Evolutionary conservation across 352 stramenopile genomes (phyloP), one percentile per base, ranked within the genome.

Genomic region (Thraustochytrium sp.): DNA sequence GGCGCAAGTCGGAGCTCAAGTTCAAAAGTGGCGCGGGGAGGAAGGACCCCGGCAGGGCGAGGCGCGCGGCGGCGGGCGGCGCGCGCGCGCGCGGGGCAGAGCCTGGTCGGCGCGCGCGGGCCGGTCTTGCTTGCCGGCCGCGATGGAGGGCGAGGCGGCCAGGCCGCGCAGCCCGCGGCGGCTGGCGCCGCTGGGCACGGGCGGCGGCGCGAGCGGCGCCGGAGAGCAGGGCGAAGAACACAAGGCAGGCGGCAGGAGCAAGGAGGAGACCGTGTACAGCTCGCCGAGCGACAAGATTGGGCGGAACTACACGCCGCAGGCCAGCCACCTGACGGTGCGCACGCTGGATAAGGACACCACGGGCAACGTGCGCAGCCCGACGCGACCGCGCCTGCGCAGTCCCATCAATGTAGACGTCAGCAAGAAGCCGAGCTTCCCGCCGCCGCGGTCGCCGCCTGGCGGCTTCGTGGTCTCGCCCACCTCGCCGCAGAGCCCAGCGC

Each of bases 251-350:
- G 26, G 21, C 36, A 5, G 5, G 36, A 21, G 18, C 54, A 63
- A 5, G 51, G n/a, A 53, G 8, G 68, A 83, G 8, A 72, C 59
- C 34, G 36, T 49, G 44, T 83, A 76, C 38, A 55, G 42, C 54
- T 76, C 75, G 42, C 75, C 75, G 29, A 83, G 75, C 34, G 80
- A 85, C 75, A 75, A 80, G n/a, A 85, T 85, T 31, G 80, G 80
- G 9, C 21, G 42, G 21, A 85, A 85, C 80, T 85, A 85, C 53
- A 76, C 80, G 18, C 80, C 44, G 9, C 23, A 63, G 37, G 75
- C 80, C 9, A 37, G 51, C 31, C 51, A 80, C 9, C 64, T 85
- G 13, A 75, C 80, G 4, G 23, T 85, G 42, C 31, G 40, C 3
- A 51, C 49, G 16, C 72, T 85, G 26, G 21, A 59, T n/a, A 51